A percentile compares a stretch with the other conserved stretches of the same genome.
Conservation (phyloP, 371 early-diverging fungal species). For the Mucor racemosus region DNA sequence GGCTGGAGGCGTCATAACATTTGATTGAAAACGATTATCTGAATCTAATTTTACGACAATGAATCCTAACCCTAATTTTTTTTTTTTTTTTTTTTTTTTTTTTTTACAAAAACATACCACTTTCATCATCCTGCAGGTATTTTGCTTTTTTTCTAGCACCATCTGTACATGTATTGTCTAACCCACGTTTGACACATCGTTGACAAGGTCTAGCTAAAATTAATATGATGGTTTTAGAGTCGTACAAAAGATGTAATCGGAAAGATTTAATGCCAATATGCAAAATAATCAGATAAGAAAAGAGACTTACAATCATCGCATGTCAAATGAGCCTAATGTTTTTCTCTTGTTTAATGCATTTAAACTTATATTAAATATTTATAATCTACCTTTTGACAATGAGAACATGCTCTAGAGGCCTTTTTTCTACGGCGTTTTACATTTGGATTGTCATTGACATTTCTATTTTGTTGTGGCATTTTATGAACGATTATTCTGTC, state of each 20-base stretch:
- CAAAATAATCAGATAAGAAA: not conserved
- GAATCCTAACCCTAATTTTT: not conserved
- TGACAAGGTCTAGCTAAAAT: slow-evolving; percentile 72
- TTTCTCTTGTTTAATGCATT: too few relatives aligned
- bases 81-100: too few relatives aligned
- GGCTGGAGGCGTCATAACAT: slow-evolving; percentile 20
- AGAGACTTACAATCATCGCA: slow-evolving; percentile 59
- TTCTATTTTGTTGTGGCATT: slow-evolving; percentile 1
- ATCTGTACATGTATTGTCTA: slow-evolving; percentile 71
- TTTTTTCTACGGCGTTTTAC: slow-evolving; percentile 22
- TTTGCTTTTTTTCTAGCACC: slow-evolving; percentile 84
- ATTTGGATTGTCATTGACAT: not conserved
- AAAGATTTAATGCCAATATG: slow-evolving; percentile 4
- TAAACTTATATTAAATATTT: too few relatives aligned
- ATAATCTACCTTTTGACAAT: slow-evolving; percentile 44
- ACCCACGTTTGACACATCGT: slow-evolving; percentile 75
- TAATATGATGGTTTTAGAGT: not conserved
- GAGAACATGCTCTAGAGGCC: slow-evolving; percentile 42
- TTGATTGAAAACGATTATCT: slow-evolving; percentile 19
- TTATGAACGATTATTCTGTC: too few relatives aligned
- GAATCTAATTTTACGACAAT: slow-evolving; percentile 9
- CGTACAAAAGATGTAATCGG: not conserved
- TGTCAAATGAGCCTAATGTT: slow-evolving; percentile 54
- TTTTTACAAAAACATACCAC: too few relatives aligned
- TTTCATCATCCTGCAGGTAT: slow-evolving; percentile 67